Evolutionary conservation across 1,284 basidiomycete genomes (phyloP).

Genomic region (Tremellales sp.): DNA sequence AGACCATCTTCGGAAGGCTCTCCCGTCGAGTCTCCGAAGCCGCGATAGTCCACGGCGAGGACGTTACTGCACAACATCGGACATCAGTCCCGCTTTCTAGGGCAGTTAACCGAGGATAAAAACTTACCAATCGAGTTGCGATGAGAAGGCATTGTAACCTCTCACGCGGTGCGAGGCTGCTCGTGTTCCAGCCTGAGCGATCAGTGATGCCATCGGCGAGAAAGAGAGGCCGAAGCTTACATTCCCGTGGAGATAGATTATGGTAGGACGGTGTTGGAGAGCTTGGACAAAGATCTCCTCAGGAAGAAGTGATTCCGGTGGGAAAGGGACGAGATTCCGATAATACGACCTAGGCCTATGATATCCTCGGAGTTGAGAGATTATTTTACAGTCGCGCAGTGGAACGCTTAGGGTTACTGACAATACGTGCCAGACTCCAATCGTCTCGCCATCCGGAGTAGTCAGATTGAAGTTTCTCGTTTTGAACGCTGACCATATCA

Average conservation of each 20-base stretch:
- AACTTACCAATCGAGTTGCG: conserved; percentile 30
- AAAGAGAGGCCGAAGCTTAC: conserved; percentile 35
- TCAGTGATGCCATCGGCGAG: not conserved
- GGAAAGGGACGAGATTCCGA: conserved; percentile 13
- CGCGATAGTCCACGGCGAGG: conserved; percentile 83
- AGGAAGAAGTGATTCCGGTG: conserved; percentile 19
- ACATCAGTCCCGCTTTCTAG: not conserved
- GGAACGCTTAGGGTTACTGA: conserved; percentile 48
- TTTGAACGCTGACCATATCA: conserved; percentile 62
- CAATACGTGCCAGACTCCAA: conserved; percentile 88
- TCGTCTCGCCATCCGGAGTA: conserved; percentile 69
- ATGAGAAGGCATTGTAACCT: conserved; percentile 30
- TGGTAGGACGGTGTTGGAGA: conserved; percentile 61
- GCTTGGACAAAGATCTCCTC: conserved; percentile 50
- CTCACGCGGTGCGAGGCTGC: conserved; percentile 30
- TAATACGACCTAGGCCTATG: conserved; percentile 24
- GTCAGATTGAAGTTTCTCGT: conserved; percentile 66
- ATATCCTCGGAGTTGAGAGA: not conserved
- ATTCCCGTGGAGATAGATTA: conserved; percentile 89
- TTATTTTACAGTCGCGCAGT: not conserved
- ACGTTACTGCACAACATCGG: conserved; percentile 57
- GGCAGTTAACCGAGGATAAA: not conserved
- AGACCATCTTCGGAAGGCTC: conserved; percentile 71
- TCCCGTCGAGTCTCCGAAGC: conserved; percentile 83
- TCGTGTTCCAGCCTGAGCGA: conserved; percentile 29